phyloP scores from a whole-genome alignment of 2,329 filamentous ascomycete species.

The Calonectria montana region DNA sequence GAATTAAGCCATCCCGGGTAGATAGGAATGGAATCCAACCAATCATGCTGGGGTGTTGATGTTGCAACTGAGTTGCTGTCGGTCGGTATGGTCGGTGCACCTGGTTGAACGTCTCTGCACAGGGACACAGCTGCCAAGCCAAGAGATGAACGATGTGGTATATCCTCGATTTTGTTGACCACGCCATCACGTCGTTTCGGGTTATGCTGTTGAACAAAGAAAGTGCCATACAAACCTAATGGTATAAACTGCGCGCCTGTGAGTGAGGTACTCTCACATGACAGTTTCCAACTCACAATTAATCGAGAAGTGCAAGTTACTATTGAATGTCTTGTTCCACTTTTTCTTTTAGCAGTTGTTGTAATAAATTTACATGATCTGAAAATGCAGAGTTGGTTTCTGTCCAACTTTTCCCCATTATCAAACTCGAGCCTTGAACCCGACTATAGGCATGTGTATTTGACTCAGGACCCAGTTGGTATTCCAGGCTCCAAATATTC shows the following conservation, averaged over 20 bases:
- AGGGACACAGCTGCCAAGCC: neutral
- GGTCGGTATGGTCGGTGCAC: neutral
- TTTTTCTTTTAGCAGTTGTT: neutral
- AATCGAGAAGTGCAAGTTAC: neutral
- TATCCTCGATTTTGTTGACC: neutral
- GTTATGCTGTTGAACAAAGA: neutral
- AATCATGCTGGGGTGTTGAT: neutral
- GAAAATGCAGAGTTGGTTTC: neutral
- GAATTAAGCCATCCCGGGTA: neutral
- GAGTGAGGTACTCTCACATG: neutral
- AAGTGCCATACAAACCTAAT: neutral
- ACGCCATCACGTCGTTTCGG: neutral
- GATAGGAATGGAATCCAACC: neutral
- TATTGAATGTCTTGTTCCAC: neutral
- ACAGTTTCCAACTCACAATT: neutral
- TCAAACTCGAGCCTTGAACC: neutral
- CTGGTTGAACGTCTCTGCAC: neutral
- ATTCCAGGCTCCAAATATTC: neutral
- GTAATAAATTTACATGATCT: neutral
- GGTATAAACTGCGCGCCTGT: neutral
- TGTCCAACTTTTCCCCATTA: neutral
- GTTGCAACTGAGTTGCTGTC: neutral
- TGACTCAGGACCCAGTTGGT: neutral
- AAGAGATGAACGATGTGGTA: neutral
- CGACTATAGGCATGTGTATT: neutral